phyloP scores from a whole-genome alignment of 2,329 filamentous ascomycete genomes.

The Xylariaceae sp. region DNA sequence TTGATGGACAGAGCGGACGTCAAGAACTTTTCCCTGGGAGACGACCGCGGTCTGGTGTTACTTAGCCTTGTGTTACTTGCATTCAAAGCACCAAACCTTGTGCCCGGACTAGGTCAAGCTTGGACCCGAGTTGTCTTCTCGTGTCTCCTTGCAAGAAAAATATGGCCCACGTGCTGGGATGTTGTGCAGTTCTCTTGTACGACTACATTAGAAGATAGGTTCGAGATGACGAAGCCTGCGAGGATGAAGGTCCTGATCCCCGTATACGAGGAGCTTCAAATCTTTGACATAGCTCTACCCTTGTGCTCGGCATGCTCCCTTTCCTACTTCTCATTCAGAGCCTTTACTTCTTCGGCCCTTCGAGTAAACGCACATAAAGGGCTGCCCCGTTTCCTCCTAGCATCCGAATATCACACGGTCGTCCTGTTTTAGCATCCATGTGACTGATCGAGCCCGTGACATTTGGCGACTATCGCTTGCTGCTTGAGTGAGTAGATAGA shows the following conservation, averaged over 20 bases:
- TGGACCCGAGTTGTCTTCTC: no score
- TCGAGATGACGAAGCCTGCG: neutral
- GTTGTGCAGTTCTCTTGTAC: no score
- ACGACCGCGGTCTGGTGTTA: no score
- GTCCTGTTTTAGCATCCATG: constrained; percentile 19
- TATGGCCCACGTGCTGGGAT: no score
- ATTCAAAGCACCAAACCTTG: no score
- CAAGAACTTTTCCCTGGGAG: no score
- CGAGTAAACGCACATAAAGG: constrained; percentile 12
- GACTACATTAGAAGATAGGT: no score
- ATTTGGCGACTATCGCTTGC: constrained; percentile 21
- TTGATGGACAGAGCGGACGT: no score
- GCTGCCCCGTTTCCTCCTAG: constrained; percentile 16
- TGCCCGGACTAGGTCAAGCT: no score
- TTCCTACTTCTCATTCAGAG: constrained; percentile 4
- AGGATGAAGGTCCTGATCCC: neutral
- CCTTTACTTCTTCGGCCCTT: constrained; percentile 9
- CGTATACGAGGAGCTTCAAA: neutral
- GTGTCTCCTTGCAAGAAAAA: no score
- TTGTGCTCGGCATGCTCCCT: constrained; percentile 1
- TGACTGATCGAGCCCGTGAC: constrained; percentile 19
- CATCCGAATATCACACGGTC: constrained; percentile 21
- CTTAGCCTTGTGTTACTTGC: no score
- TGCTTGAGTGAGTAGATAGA: constrained; percentile 21
- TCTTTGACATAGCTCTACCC: neutral